Evolutionary conservation across 2,329 filamentous ascomycete genomes (phyloP).

Genomic region (Sodiomyces alkalinus): DNA sequence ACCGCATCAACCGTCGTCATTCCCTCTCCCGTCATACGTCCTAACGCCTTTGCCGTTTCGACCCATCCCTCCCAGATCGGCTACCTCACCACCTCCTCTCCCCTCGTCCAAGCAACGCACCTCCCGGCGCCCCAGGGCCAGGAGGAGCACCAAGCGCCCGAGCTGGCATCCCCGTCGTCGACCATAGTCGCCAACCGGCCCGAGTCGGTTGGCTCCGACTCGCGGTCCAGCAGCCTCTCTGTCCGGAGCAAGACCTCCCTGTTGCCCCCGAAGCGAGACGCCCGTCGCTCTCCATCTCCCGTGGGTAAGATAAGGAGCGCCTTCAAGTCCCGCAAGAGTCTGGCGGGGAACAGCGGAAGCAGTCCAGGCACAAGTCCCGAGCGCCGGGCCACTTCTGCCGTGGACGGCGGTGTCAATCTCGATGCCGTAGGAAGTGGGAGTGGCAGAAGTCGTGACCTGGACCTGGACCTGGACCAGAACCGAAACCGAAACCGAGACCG

Average conservation of each 20-base stretch:
- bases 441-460: no score
- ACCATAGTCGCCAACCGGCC: conserved; percentile 19
- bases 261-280: conserved; percentile 24
- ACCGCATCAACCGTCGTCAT: background rate
- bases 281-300: conserved; percentile 51
- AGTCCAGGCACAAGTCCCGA: conserved; percentile 27
- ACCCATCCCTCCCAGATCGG: conserved; percentile 49
- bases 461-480: no score
- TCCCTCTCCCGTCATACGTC: background rate
- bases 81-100: conserved; percentile 54
- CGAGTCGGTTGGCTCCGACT: conserved; percentile 17
- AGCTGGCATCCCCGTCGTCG: conserved; percentile 19
- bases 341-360: conserved; percentile 1
- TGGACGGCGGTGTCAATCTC: no score
- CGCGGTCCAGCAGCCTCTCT: conserved; percentile 14
- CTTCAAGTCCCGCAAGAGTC: conserved; percentile 42
- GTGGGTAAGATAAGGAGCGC: conserved; percentile 57
- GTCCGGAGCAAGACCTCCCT: conserved; percentile 20
- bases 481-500: no score
- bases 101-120: conserved; percentile 44
- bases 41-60: no score
- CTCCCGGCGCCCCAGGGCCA: conserved; percentile 26
- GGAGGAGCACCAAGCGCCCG: conserved; percentile 14
- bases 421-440: no score
- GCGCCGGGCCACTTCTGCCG: conserved; percentile 7